Conservation (phyloP, 768 basidiomycete genomes). For the Trametopsis cervina region DNA sequence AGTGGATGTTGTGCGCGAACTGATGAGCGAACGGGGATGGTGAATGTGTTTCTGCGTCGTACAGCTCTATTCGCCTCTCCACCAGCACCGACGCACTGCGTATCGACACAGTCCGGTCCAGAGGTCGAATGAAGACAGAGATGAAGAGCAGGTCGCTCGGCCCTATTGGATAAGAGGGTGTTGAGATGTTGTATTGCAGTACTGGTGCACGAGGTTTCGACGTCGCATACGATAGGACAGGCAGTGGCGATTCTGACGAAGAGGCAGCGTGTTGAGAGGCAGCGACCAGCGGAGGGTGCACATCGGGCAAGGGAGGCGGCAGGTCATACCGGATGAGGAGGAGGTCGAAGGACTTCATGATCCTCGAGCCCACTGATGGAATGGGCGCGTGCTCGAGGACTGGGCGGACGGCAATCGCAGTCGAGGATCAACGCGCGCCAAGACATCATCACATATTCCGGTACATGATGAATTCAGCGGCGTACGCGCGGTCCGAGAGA, state of each 20-base stretch:
- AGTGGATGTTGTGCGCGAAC: slow-evolving; percentile 9
- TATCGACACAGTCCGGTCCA: slow-evolving; percentile 49
- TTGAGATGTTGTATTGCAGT: slow-evolving; percentile 52
- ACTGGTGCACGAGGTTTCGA: slow-evolving; percentile 49
- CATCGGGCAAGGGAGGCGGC: slow-evolving; percentile 29
- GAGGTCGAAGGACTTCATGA: slow-evolving; percentile 65
- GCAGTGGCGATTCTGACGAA: slow-evolving; percentile 20
- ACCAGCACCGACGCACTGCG: slow-evolving; percentile 59
- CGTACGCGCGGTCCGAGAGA: slow-evolving; percentile 2
- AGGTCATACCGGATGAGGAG: slow-evolving; percentile 65
- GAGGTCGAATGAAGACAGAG: slow-evolving; percentile 52
- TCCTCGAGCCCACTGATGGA: slow-evolving; percentile 57
- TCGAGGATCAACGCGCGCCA: not conserved
- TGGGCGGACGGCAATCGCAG: slow-evolving; percentile 22
- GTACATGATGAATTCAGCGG: slow-evolving; percentile 3
- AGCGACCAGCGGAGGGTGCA: slow-evolving; percentile 7
- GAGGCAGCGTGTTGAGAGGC: slow-evolving; percentile 23
- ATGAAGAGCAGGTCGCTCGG: slow-evolving; percentile 69
- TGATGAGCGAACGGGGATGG: not conserved
- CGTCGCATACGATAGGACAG: slow-evolving; percentile 30
- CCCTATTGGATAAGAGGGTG: slow-evolving; percentile 54
- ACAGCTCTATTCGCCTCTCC: slow-evolving; percentile 65
- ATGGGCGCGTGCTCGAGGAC: slow-evolving; percentile 66
- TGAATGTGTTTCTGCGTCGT: slow-evolving; percentile 9
- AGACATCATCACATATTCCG: not conserved